Evolutionary conservation across 163 green algal species (phyloP).

Genomic region (Volvox carteri): DNA sequence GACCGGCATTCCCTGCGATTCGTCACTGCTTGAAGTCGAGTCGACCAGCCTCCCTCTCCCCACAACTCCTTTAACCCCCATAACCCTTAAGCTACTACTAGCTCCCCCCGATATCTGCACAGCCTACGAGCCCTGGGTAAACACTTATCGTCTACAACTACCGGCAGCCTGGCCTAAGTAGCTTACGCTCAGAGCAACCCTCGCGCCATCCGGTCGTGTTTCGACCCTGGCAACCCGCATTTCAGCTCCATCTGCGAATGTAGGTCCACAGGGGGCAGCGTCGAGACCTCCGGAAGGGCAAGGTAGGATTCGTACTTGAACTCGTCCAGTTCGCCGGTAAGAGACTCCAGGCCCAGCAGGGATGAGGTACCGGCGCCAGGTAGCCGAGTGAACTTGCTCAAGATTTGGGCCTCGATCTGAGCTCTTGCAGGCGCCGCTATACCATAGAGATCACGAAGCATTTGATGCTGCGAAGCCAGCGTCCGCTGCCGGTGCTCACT

Average conservation of each 20-base stretch:
- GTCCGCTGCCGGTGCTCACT: slow-evolving; percentile 32
- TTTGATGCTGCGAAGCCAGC: slow-evolving; percentile 57
- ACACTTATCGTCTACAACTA: too few species aligned
- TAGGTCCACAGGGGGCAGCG: slow-evolving; percentile 71
- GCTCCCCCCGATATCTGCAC: too few species aligned
- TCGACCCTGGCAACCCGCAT: slow-evolving; percentile 66
- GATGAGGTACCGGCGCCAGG: slow-evolving; percentile 82
- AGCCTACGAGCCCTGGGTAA: too few species aligned
- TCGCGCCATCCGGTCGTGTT: slow-evolving; percentile 58
- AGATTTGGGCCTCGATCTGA: slow-evolving; percentile 90
- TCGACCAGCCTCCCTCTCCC: too few species aligned
- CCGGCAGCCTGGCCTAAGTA: too few species aligned
- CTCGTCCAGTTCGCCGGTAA: slow-evolving; percentile 89
- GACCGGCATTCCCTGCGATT: too few species aligned
- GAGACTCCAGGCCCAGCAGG: slow-evolving; percentile 81
- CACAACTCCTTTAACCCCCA: too few species aligned
- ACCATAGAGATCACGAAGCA: slow-evolving; percentile 89
- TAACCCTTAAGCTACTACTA: too few species aligned
- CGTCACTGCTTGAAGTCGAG: too few species aligned
- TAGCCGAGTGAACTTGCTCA: slow-evolving; percentile 85
- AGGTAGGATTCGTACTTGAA: slow-evolving; percentile 90
- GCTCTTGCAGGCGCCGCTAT: slow-evolving; percentile 83
- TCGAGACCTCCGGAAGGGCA: slow-evolving; percentile 63
- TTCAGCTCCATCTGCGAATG: slow-evolving; percentile 86
- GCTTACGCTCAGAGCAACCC: slow-evolving; percentile 66